phyloP scores from a whole-genome alignment of 192 early-diverging fungal genomes.

The Funneliformis mosseae region DNA sequence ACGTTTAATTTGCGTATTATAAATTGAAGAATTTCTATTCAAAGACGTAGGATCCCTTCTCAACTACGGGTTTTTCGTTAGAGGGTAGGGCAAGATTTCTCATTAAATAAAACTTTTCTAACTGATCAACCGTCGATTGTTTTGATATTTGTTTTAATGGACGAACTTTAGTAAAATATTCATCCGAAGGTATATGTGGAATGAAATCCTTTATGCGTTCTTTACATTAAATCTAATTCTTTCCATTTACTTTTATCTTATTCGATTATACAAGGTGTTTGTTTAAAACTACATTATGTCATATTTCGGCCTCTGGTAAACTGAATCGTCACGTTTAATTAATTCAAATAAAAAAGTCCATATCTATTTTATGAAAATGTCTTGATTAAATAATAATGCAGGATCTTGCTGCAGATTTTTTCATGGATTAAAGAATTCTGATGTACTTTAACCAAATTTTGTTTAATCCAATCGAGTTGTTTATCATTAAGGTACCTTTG shows the following conservation, averaged over 20 bases:
- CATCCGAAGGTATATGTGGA: not conserved
- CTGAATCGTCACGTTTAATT: not conserved
- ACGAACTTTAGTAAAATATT: not conserved
- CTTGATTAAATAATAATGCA: not conserved
- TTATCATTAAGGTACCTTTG: not conserved
- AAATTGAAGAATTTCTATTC: not conserved
- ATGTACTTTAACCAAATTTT: not conserved
- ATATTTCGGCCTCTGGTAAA: not conserved
- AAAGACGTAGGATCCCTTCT: not conserved
- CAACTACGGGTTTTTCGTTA: not conserved
- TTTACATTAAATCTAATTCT: not conserved
- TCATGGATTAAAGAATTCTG: not conserved
- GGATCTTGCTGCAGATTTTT: not conserved
- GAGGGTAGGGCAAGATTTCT: not conserved
- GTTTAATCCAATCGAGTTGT: not conserved
- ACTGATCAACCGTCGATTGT: not conserved
- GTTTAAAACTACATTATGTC: not conserved
- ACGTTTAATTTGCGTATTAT: not conserved
- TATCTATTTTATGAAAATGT: not conserved
- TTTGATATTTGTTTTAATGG: not conserved
- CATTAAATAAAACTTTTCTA: not conserved
- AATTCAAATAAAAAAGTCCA: not conserved
- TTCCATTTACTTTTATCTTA: not conserved
- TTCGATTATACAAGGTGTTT: not conserved
- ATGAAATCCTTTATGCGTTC: not conserved